phyloP scores from a whole-genome alignment of 805 yeast genomes.

The Lachancea sp. region DNA sequence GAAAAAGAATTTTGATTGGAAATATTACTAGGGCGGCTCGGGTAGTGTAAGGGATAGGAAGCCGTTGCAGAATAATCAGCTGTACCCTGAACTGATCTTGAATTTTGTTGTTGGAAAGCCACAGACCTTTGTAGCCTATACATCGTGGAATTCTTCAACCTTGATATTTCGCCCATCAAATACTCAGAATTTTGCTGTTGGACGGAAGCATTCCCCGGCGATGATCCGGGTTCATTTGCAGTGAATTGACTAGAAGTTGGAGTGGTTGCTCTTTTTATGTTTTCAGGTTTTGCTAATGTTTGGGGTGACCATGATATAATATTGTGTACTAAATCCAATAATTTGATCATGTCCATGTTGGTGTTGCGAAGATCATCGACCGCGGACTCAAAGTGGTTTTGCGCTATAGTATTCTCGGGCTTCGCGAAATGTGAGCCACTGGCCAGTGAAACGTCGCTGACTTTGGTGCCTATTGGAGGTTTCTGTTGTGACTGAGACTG shows the following conservation, averaged over 20 bases:
- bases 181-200: constrained; percentile 6
- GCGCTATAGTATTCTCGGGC: constrained; percentile 39
- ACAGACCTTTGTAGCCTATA: constrained; percentile 17
- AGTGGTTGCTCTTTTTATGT: constrained; percentile 16
- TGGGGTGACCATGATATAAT: constrained; percentile 2
- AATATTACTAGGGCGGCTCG: constrained; percentile 1
- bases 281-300: constrained; percentile 4
- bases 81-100: neutral
- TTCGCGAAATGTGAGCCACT: constrained; percentile 31
- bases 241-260: constrained; percentile 7
- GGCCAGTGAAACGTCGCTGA: constrained; percentile 36
- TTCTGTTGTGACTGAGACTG: constrained; percentile 9
- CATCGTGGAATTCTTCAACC: constrained; percentile 24
- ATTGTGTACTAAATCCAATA: constrained; percentile 42
- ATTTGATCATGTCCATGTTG: constrained; percentile 46
- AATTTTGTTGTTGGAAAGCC: neutral
- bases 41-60: neutral
- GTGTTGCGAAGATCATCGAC: constrained; percentile 43
- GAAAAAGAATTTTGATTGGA: constrained; percentile 1
- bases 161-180: constrained; percentile 21
- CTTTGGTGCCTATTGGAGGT: constrained; percentile 11
- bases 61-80: neutral
- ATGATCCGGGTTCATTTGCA: constrained; percentile 15
- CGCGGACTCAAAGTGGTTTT: constrained; percentile 42
- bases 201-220: constrained; percentile 13